Base-by-base conservation (phyloP, 768 basidiomycete genomes). In the Mycena venus region DNA sequence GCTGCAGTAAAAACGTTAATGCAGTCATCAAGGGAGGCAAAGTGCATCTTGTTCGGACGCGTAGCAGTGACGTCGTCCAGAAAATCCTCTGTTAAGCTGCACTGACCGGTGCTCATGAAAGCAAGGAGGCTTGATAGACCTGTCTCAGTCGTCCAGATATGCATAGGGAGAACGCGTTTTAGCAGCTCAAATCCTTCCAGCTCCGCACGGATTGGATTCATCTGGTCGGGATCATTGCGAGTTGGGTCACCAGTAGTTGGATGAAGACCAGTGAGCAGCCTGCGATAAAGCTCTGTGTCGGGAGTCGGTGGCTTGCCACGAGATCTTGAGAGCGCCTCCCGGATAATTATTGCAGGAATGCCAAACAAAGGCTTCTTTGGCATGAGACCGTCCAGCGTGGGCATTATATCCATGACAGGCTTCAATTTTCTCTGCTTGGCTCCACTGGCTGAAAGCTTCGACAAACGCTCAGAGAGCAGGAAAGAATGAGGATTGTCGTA, bases 51-150 rank as follows among this genome's bases (percentile, higher is more conserved):
- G 10, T 27, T 14, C 10, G 34, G 9, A 21, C 15, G 4, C n/a
- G 5, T 25, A 12, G 6, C 21, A 12, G 6, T 10, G 10, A n/a
- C 10, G n/a, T n/a, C 17, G 53, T 44, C n/a, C 12, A 69, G 42
- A 36, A 76, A 76, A 6, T 15, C 42, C 4, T n/a, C 3, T 14
- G 75, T 76, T 15, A n/a, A n/a, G 14, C 51, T 73, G 4, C 75
- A 67, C 47, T 76, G 75, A 3, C 75, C 75, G n/a, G 75, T 76
- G 19, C 66, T 61, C 36, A 73, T 73, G 44, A 53, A 68, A 15
- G 58, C 68, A 31, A 76, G 67, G 4, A 76, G 29, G 44, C 62
- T 69, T 0, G 72, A 73, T 2, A 76, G 66, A 17, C 49, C 65
- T 2, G 21, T 21, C 11, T 31, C 74, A 0, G 44, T 58, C 1